These are phyloP conservation scores for Ophiocytium majus DNA, from an alignment of 352 stramenopile species.

Conservation along the genomic window DNA sequence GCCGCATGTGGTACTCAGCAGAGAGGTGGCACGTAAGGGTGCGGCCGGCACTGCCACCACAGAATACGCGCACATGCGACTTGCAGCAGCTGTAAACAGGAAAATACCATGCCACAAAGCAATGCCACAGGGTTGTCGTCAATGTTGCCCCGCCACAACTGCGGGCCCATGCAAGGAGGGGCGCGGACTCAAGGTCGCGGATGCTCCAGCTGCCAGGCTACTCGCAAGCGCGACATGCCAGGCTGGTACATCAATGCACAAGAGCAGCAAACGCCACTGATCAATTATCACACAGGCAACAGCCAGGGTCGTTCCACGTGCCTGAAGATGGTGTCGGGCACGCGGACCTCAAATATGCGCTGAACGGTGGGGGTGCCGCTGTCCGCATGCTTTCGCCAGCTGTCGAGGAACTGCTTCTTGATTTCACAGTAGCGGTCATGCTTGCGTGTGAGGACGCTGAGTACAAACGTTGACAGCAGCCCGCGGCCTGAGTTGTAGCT, in stretches of 20 bases:
- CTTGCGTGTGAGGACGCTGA: slow-evolving; percentile 35
- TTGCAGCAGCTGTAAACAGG: too few relatives aligned
- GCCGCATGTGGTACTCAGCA: too few relatives aligned
- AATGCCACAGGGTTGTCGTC: too few relatives aligned
- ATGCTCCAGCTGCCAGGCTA: too few relatives aligned
- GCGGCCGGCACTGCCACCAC: too few relatives aligned
- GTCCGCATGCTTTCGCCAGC: slow-evolving; percentile 33
- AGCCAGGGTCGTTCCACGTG: background rate
- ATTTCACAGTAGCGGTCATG: slow-evolving; percentile 25
- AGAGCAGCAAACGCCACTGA: too few relatives aligned
- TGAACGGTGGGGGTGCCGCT: slow-evolving; percentile 22
- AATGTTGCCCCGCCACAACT: too few relatives aligned
- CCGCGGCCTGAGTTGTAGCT: background rate
- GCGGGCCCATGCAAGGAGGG: too few relatives aligned
- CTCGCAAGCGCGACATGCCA: background rate
- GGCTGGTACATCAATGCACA: background rate
- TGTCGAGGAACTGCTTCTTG: slow-evolving; percentile 37
- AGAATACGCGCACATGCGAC: too few relatives aligned
- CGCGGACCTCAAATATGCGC: slow-evolving; percentile 46
- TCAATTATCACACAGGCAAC: background rate
- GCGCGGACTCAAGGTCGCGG: too few relatives aligned
- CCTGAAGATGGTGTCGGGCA: slow-evolving; percentile 9
- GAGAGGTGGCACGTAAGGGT: too few relatives aligned
- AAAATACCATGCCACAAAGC: too few relatives aligned
- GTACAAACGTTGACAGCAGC: background rate